Conservation (phyloP, 805 yeast species). For the Candida piceae region DNA sequence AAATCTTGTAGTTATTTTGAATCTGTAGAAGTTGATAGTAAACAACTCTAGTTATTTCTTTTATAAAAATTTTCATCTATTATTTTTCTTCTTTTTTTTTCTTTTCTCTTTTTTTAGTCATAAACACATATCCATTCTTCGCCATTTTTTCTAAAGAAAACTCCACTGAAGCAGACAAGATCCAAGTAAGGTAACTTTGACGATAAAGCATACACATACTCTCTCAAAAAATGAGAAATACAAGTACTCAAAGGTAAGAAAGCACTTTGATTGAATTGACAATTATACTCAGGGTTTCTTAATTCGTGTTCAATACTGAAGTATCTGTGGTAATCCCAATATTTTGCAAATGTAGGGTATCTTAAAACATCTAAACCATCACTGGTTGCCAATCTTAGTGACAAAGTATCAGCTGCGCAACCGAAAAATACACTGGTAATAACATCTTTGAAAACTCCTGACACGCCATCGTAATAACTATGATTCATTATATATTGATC, state of each 20-base stretch:
- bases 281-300: slow-evolving; percentile 24
- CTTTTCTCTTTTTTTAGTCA: slow-evolving; percentile 4
- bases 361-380: slow-evolving; percentile 26
- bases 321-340: slow-evolving; percentile 49
- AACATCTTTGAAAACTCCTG: slow-evolving; percentile 51
- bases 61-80: too few species aligned
- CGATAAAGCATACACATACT: slow-evolving; percentile 34
- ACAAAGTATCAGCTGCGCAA: slow-evolving; percentile 41
- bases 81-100: too few species aligned
- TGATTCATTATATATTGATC: slow-evolving; percentile 64
- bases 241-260: slow-evolving; percentile 37
- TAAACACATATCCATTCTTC: slow-evolving; percentile 17
- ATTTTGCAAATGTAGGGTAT: slow-evolving; percentile 29
- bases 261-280: slow-evolving; percentile 40
- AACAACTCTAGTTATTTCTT: too few species aligned
- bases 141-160: slow-evolving; percentile 30
- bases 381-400: slow-evolving; percentile 27
- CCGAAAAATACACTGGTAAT: slow-evolving; percentile 55
- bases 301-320: slow-evolving; percentile 36
- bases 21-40: too few species aligned
- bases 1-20: too few species aligned
- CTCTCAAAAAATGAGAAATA: slow-evolving; percentile 42
- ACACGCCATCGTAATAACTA: slow-evolving; percentile 45
- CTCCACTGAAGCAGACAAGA: slow-evolving; percentile 35
- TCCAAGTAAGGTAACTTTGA: slow-evolving; percentile 30